Percentiles rank a stretch among this genome's conserved stretches.
Conservation (phyloP, 2,329 filamentous ascomycete genomes). For the Dactylellina haptotyla region DNA sequence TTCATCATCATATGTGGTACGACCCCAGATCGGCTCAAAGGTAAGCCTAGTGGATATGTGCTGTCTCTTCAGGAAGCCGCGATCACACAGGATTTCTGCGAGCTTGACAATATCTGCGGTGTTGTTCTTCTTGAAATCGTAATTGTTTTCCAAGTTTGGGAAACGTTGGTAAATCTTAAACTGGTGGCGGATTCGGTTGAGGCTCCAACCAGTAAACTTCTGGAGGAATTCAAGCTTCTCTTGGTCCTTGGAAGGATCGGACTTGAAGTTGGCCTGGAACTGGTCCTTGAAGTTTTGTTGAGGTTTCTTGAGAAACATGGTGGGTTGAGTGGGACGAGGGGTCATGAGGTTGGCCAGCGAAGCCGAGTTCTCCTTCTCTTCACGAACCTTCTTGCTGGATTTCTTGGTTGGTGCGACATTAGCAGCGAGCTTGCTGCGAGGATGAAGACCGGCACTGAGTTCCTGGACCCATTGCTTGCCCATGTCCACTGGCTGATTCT, state of each 20-base stretch:
- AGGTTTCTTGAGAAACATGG: conserved; percentile 1
- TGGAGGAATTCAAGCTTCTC: conserved; percentile 35
- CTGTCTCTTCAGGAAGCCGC: conserved; percentile 32
- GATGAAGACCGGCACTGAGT: neutral
- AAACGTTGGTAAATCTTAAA: conserved; percentile 21
- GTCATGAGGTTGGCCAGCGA: conserved; percentile 1
- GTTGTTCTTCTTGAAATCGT: conserved; percentile 17
- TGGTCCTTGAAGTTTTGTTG: conserved; percentile 28
- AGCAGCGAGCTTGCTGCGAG: neutral
- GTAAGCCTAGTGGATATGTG: neutral
- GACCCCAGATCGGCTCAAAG: conserved; percentile 35
- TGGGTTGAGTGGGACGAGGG: conserved; percentile 2
- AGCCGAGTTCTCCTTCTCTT: neutral
- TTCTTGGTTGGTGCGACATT: neutral
- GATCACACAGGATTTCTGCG: conserved; percentile 38
- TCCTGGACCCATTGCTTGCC: conserved; percentile 11
- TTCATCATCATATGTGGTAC: neutral
- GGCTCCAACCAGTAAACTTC: conserved; percentile 24
- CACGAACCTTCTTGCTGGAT: neutral
- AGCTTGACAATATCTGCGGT: conserved; percentile 19
- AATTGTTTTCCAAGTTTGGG: conserved; percentile 25
- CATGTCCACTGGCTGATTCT: neutral
- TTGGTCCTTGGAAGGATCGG: conserved; percentile 37
- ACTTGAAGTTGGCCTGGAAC: conserved; percentile 43
- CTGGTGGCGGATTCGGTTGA: neutral